Evolutionary conservation across 2,329 filamentous ascomycete genomes (phyloP).

Genomic region (Neoscytalidium dimidiatum): DNA sequence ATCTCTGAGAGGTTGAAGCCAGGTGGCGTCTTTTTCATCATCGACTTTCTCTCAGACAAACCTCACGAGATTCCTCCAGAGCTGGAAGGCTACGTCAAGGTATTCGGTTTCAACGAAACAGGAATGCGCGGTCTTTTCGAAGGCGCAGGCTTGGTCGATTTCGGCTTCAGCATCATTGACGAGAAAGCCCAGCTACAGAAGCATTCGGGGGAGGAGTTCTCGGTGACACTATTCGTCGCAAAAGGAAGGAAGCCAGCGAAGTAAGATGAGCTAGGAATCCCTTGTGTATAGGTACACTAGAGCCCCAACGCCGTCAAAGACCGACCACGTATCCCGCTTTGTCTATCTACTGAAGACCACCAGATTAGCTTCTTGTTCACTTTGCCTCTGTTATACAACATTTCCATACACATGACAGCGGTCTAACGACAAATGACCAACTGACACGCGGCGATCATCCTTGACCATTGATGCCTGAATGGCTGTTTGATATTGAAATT

Average conservation of each 20-base stretch:
- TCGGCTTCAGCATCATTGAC: constrained; percentile 58
- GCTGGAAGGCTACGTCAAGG: constrained; percentile 58
- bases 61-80: constrained; percentile 28
- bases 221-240: neutral
- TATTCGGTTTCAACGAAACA: constrained; percentile 65
- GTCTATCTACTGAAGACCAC: too few relatives aligned
- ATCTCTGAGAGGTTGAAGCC: constrained; percentile 64
- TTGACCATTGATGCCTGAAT: too few relatives aligned
- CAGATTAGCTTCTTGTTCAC: too few relatives aligned
- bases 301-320: neutral
- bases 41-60: constrained; percentile 60
- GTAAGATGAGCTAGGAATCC: neutral
- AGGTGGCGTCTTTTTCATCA: constrained; percentile 67
- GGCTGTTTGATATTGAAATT: too few relatives aligned
- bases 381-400: too few relatives aligned
- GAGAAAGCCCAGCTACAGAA: constrained; percentile 50
- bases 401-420: too few relatives aligned
- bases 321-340: too few relatives aligned
- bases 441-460: too few relatives aligned
- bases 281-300: neutral
- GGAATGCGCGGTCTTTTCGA: constrained; percentile 63
- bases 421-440: too few relatives aligned
- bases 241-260: constrained; percentile 2
- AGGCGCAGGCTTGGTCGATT: constrained; percentile 60
- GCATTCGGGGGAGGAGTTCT: neutral